Percentiles rank a stretch among this genome's conserved stretches.
These are phyloP conservation scores for Apiotrichum brassicae DNA, from an alignment of 1,284 basidiomycete genomes.

Conservation along the genomic window DNA sequence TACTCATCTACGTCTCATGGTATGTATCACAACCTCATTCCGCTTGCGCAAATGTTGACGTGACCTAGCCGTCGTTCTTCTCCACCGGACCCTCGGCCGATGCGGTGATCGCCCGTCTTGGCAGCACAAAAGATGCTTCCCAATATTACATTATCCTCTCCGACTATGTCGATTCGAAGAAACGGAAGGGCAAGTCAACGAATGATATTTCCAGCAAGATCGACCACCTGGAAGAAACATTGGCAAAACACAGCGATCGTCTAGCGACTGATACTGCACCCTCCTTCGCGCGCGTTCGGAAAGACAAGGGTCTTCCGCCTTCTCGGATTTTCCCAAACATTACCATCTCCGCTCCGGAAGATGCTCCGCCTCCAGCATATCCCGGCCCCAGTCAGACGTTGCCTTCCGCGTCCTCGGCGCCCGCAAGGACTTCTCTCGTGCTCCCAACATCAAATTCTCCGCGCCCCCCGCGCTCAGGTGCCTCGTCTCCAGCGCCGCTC, in stretches of 20 bases:
- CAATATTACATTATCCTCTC: no score
- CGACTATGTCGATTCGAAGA: constrained; percentile 2
- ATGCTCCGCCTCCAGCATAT: background rate
- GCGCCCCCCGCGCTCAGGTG: background rate
- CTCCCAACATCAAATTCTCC: no score
- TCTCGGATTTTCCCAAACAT: background rate
- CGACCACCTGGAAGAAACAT: constrained; percentile 1
- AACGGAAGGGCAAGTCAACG: background rate
- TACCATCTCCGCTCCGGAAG: background rate
- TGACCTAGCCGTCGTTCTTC: no score
- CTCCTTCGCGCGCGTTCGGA: background rate
- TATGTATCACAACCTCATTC: no score
- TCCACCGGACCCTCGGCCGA: no score
- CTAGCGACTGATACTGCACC: background rate
- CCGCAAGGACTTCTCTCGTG: no score
- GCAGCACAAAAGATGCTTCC: no score
- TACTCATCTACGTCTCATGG: no score
- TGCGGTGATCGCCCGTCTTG: no score
- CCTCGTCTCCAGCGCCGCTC: background rate
- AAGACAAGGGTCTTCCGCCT: background rate
- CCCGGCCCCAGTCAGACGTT: background rate
- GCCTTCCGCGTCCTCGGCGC: background rate
- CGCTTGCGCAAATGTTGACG: no score
- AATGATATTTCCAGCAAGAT: background rate
- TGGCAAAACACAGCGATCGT: background rate